Base-by-base conservation (phyloP, 2,329 filamentous ascomycete species). In the Davidsoniella australis region DNA sequence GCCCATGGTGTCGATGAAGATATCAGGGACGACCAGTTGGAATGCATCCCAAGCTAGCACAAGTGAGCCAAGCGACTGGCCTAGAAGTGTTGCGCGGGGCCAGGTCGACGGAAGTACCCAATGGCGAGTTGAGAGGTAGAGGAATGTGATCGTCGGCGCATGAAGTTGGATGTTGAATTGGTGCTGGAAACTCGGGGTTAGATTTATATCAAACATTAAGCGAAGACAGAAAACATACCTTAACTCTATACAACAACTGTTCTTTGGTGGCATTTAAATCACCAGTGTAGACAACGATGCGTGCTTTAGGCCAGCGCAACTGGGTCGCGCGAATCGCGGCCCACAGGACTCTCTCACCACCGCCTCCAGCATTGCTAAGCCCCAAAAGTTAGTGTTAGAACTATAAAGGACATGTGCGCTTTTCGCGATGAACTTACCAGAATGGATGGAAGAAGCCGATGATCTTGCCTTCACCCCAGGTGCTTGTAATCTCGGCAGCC, bases 371-470 rank as follows among this genome's bases (percentile, higher is more conserved):
- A 68, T 98, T 96, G 65, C 85, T 41, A 20, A 16, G 33, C 7
- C 9, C 7, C 16, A 50, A 44, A 44, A 41, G 41, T 37, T 23
- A 17, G 2, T 16, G 12, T 33, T 29, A 18, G 16, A 47, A 17
- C 18, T 36, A 16, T 20, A 20, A 8, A 45, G 3, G 24, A 4
- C 41, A 39, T 2, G 18, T 7, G 42, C 47, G 20, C 50, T 26
- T 10, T 18, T 42, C 6, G 33, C 4, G 20, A 41, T 7, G 5
- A 33, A 60, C 73, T 55, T 69, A 89, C 85, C 91, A 96, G 63
- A 95, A 98, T 1, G 91, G 91, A 63, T 98, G 91, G 62, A 98
- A 94, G 72, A 98, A 96, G 43, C 86, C 91, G 54, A 96, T 77
- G 48, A 95, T 78, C 18, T 49, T 53, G 29, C 88, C 88, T 54